Base-by-base conservation (phyloP, 371 early-diverging fungal species). In the Mortierella sp. region DNA sequence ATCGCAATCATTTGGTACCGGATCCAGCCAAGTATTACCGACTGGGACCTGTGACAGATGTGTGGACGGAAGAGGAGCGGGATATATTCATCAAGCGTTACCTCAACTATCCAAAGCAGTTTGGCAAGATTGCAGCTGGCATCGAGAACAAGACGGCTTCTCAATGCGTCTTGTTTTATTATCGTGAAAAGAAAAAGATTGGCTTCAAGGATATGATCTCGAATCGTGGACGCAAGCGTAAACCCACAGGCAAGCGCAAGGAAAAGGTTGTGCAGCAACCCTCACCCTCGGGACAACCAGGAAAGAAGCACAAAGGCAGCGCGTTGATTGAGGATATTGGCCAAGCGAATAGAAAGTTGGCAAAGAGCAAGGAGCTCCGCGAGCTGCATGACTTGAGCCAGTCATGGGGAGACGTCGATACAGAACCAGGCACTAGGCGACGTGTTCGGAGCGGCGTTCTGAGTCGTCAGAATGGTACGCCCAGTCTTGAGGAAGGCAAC, bases 111-210 rank as follows among this genome's bases (percentile, higher is more conserved):
- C 96, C 96, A 0, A 98, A 98, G 72, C 91, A 93, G 76, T 98
- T 98, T 80, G 91, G 89, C 24, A 92, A 91, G 74, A 96, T 98
- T 55, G 86, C 96, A 0, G 78, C 82, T 7, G 84, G 83, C 13
- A 63, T 98, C n/a, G 86, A 85, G 19, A 83, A 85, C 64, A 98
- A 98, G 82, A 88, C 90, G 0, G 87, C 91, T 9, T 82, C 87
- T 21, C 95, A 95, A 62, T 96, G 96, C 67, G 94, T 97, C 7
- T 69, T 91, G 38, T 94, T 94, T 53, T 98, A 95, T 72, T 98
- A 98, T 78, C 91, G 95, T 26, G 93, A 94, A 64, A 95, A 96
- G 82, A 87, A 86, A 51, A 90, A 93, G 23, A 86, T 93, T 38
- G 89, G 89, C 45, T 91, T 96, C 64, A 97, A 96, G 81, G 88